Conservation (phyloP, 2,329 filamentous ascomycete species). For the Lasiodiplodia hormozganensis region DNA sequence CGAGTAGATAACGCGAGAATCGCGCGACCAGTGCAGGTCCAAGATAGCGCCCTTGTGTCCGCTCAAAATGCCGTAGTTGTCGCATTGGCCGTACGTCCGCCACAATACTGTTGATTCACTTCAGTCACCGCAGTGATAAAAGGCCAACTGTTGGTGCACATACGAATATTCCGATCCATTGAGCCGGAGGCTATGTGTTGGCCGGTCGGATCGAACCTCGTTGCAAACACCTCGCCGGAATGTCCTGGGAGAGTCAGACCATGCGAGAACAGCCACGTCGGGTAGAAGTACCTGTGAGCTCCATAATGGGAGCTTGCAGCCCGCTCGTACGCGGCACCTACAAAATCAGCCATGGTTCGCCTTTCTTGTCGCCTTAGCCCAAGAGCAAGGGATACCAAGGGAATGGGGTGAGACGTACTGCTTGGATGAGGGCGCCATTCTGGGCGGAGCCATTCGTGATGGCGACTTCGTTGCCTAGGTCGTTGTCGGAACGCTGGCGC, state of each 20-base stretch:
- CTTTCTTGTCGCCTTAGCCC: constrained; percentile 35
- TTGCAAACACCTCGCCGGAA: constrained; percentile 84
- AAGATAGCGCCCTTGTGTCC: constrained; percentile 92
- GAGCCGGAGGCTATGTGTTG: constrained; percentile 91
- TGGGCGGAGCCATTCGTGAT: constrained; percentile 62
- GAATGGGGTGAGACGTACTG: constrained; percentile 59
- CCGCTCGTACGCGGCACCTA: constrained; percentile 81
- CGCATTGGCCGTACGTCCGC: constrained; percentile 89
- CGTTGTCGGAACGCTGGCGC: constrained; percentile 76
- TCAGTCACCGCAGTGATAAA: constrained; percentile 33
- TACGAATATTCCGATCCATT: constrained; percentile 91
- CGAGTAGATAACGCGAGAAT: constrained; percentile 88
- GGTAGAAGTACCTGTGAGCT: constrained; percentile 72
- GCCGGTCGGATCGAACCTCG: constrained; percentile 87
- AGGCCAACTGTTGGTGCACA: constrained; percentile 42
- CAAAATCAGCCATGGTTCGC: constrained; percentile 40
- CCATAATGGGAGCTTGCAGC: constrained; percentile 91
- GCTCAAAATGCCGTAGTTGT: constrained; percentile 88
- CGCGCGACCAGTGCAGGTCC: constrained; percentile 95
- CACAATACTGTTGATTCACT: constrained; percentile 73
- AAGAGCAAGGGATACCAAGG: constrained; percentile 25
- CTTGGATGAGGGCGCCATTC: constrained; percentile 70
- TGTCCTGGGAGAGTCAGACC: constrained; percentile 57
- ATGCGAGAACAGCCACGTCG: not conserved
- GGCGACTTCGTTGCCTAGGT: constrained; percentile 61